phyloP scores from a whole-genome alignment of 2,329 filamentous ascomycete genomes.

The Endocalyx cinctus region DNA sequence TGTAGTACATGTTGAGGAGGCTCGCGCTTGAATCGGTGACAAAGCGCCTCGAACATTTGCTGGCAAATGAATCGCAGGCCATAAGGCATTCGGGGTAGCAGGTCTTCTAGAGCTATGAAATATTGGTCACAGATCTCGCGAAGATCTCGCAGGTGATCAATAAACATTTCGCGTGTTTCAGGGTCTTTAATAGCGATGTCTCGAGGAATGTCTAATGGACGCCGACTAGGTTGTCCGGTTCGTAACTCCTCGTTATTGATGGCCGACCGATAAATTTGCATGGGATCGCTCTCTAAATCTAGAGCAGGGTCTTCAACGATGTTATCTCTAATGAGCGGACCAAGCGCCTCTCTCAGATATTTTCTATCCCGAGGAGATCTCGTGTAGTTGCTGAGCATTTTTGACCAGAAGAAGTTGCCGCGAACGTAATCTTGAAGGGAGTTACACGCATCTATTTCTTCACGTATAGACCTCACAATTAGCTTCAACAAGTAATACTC shows the following conservation, averaged over 20 bases:
- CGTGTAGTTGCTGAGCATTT: conserved; percentile 80
- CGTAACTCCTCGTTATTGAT: conserved; percentile 97
- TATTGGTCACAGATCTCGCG: conserved; percentile 93
- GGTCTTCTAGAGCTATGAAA: conserved; percentile 75
- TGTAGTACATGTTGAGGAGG: conserved; percentile 74
- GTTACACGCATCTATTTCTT: conserved; percentile 73
- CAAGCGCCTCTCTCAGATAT: conserved; percentile 81
- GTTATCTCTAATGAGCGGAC: conserved; percentile 81
- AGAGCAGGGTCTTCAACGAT: conserved; percentile 88
- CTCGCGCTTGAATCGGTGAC: conserved; percentile 74
- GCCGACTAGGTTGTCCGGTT: conserved; percentile 76
- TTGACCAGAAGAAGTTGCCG: conserved; percentile 90
- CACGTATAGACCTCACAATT: conserved; percentile 73
- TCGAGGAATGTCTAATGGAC: conserved; percentile 78
- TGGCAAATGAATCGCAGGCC: conserved; percentile 84
- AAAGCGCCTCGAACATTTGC: conserved; percentile 77
- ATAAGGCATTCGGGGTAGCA: conserved; percentile 84
- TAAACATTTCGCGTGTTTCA: conserved; percentile 88
- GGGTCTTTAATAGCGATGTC: conserved; percentile 94
- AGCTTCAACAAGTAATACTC: conserved; percentile 95
- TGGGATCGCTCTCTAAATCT: conserved; percentile 92
- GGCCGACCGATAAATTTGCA: conserved; percentile 92
- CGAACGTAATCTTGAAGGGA: conserved; percentile 80
- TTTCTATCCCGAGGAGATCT: conserved; percentile 89
- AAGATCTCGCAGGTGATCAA: conserved; percentile 88